Evolutionary conservation across 2,329 filamentous ascomycete species (phyloP).

Genomic region (Calonectria montana): DNA sequence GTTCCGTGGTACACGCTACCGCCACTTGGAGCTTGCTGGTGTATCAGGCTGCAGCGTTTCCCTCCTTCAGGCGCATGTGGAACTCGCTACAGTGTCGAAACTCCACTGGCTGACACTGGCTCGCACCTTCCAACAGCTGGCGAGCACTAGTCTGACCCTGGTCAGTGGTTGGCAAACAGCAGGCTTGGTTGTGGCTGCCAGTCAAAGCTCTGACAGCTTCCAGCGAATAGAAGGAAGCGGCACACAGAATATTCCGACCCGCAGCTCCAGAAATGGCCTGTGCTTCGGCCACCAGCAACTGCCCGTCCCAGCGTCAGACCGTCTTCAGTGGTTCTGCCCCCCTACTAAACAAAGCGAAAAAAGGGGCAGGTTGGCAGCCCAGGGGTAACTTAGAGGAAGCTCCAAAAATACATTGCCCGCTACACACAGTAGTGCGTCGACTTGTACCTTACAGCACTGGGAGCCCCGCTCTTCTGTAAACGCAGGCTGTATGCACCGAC

Average conservation of each 20-base stretch:
- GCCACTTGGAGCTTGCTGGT: background rate
- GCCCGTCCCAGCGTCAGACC: background rate
- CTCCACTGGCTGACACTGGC: constrained; percentile 21
- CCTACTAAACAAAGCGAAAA: constrained; percentile 12
- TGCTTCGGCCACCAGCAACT: background rate
- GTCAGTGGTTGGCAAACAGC: constrained; percentile 6
- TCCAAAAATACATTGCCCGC: constrained; percentile 17
- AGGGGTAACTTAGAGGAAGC: constrained; percentile 22
- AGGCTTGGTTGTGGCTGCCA: constrained; percentile 5
- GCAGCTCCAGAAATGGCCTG: constrained; percentile 4
- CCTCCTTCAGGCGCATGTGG: constrained; percentile 15
- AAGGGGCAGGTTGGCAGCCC: background rate
- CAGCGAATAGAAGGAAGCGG: constrained; percentile 32
- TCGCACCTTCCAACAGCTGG: constrained; percentile 6
- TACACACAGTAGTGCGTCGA: background rate
- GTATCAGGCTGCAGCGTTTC: constrained; percentile 13
- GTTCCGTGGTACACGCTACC: background rate
- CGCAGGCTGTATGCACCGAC: background rate
- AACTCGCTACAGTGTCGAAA: constrained; percentile 19
- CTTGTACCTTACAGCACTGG: constrained; percentile 15
- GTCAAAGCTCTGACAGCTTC: constrained; percentile 11
- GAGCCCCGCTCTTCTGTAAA: background rate
- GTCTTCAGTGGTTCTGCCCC: background rate
- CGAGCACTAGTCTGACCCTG: constrained; percentile 4
- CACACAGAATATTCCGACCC: constrained; percentile 36